Base-by-base conservation (phyloP, 2,329 filamentous ascomycete genomes). In the Colletotrichum agaves region DNA sequence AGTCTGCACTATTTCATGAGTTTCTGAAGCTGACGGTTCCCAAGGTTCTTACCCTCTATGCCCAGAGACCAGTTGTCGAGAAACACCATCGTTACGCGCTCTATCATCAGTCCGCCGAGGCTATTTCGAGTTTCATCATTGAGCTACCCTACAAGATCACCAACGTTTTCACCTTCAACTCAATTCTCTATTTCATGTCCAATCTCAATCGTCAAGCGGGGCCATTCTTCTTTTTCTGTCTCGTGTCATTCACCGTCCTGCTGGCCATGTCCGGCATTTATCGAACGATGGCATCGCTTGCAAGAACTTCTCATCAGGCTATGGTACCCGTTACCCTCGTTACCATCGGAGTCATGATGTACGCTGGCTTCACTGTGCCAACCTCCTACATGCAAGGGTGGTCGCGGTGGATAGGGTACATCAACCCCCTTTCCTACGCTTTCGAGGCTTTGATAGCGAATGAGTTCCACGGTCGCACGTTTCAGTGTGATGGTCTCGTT, bases 391-490 rank as follows among this genome's bases (percentile, higher is more conserved):
- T 93, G 91, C 85, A 91, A 4, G 87, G 83, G 1, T 97, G 93
- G 92, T 91, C 91, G 71, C 85, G 89, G 63, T 97, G 93, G 93
- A 88, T 97, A 70, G 91, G 91, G 75, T 95, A 93, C 76, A 81
- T 96, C 44, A 90, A 96, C 70, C 92, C 93, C 3, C 85, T 97
- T 3, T 88, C 88, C 1, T 97, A 96, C 70, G 88, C 89, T 0
- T 97, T 97, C 74, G 93, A 97, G 76, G 83, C 89, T 0, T 83
- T 96, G 37, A 91, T 95, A 86, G 86, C 92, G 70, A 97, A 97
- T 78, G 94, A 97, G 78, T 97, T 97, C 73, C 79, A 88, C 71
- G 80, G 83, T 63, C 87, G 90, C 8, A 69, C 87, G 0, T 96
- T 91, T 76, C 56, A 58, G 0, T 89, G 87, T 73, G 78, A 76